Percentiles rank a stretch among this genome's conserved stretches.
Conservation (phyloP, 495 filamentous ascomycete species). For the Filosporella fistucella region DNA sequence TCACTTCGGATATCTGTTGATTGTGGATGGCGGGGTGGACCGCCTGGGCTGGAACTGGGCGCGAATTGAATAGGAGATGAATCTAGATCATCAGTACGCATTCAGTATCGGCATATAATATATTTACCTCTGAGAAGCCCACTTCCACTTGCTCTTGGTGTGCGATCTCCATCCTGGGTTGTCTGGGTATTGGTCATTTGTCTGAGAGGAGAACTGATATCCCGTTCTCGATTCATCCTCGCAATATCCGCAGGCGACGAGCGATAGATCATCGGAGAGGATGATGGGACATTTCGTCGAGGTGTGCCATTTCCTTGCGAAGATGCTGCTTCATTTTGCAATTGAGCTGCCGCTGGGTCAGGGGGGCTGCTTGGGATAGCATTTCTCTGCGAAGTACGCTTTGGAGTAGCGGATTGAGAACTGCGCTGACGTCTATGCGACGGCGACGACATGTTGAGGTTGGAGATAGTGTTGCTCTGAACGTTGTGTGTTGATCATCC, state of each 20-base stretch:
- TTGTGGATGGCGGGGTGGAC: constrained; percentile 50
- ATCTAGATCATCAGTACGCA: constrained; percentile 43
- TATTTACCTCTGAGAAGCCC: constrained; percentile 60
- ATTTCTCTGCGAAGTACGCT: constrained; percentile 41
- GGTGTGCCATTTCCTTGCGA: constrained; percentile 34
- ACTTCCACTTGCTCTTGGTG: constrained; percentile 61
- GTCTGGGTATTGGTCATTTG: constrained; percentile 49
- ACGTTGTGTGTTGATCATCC: neutral
- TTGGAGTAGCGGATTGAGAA: constrained; percentile 52
- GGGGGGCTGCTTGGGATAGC: constrained; percentile 46
- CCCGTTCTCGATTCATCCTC: constrained; percentile 33
- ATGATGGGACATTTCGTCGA: constrained; percentile 44
- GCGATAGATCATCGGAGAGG: constrained; percentile 79
- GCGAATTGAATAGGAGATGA: constrained; percentile 89
- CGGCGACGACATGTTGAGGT: constrained; percentile 55
- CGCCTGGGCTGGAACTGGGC: constrained; percentile 74
- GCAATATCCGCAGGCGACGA: constrained; percentile 58
- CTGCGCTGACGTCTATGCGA: constrained; percentile 44
- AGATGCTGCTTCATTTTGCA: constrained; percentile 40
- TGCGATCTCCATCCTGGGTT: constrained; percentile 57
- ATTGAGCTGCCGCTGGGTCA: constrained; percentile 39
- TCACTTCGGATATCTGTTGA: constrained; percentile 52
- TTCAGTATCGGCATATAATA: neutral
- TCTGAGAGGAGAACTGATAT: constrained; percentile 43
- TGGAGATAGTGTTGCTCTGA: constrained; percentile 13